Conservation (phyloP, 306 rosid genomes). For the Ceratonia siliqua region DNA sequence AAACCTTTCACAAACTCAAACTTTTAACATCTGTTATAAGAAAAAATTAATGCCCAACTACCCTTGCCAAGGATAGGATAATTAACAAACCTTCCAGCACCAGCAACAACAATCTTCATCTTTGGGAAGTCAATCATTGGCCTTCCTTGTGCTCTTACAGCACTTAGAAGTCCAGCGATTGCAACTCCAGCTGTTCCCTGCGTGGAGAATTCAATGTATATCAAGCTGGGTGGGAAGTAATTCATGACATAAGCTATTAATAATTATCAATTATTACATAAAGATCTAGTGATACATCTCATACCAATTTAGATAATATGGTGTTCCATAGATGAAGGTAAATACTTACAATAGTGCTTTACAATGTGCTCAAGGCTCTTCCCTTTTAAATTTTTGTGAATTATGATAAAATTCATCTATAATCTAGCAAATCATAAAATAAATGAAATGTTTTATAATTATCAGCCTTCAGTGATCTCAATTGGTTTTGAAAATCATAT, state of each 20-base stretch:
- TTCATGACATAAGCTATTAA: conserved; percentile 10
- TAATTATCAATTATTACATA: conserved; percentile 16
- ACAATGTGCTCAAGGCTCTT: background rate
- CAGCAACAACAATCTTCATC: conserved; percentile 98
- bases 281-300: background rate
- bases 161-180: conserved; percentile 95
- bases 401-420: background rate
- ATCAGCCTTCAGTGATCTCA: background rate
- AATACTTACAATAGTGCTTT: background rate
- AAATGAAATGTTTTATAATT: background rate
- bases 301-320: background rate
- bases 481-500: background rate
- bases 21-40: background rate
- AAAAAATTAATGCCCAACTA: background rate
- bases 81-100: conserved; percentile 93
- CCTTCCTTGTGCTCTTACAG: conserved; percentile 99
- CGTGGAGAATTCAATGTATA: conserved; percentile 21
- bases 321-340: conserved; percentile 6
- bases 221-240: conserved; percentile 19
- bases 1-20: background rate
- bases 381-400: background rate
- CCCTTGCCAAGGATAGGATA: conserved; percentile 9
- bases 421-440: background rate
- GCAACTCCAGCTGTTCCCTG: conserved; percentile 99
- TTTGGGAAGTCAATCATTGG: conserved; percentile 98